A percentile compares a stretch with the other conserved stretches of the same genome.
Conservation (phyloP, 495 filamentous ascomycete species). For the Annulohypoxylon moriforme region DNA sequence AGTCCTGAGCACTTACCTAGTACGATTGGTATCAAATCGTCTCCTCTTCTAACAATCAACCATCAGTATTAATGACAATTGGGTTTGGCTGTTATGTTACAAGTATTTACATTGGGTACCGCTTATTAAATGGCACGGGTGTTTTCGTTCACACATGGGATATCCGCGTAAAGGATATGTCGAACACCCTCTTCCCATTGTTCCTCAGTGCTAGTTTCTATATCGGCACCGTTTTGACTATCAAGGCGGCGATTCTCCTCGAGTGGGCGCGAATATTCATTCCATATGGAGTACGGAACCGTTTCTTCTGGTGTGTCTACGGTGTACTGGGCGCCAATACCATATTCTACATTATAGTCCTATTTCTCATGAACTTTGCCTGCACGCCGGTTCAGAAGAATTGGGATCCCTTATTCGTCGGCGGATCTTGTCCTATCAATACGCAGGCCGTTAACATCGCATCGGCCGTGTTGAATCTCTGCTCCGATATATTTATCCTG, state of each 20-base stretch:
- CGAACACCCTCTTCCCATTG: constrained; percentile 28
- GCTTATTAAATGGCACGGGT: constrained; percentile 34
- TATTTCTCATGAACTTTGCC: constrained; percentile 59
- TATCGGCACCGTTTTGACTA: constrained; percentile 23
- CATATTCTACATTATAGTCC: constrained; percentile 54
- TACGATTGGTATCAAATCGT: not conserved
- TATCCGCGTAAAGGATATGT: constrained; percentile 32
- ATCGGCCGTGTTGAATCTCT: constrained; percentile 47
- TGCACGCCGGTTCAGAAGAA: constrained; percentile 52
- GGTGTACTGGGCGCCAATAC: constrained; percentile 54
- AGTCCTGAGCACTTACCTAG: not conserved
- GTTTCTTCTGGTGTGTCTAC: constrained; percentile 49
- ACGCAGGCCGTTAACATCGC: constrained; percentile 35
- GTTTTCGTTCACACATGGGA: constrained; percentile 51
- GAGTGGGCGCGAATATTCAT: constrained; percentile 52
- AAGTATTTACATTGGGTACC: constrained; percentile 33
- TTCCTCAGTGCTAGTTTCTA: constrained; percentile 44
- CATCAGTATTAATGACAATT: constrained; percentile 34
- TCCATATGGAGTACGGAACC: constrained; percentile 38
- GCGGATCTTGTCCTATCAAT: constrained; percentile 40
- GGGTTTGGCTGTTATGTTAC: constrained; percentile 37
- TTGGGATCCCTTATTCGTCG: constrained; percentile 30
- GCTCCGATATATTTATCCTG: constrained; percentile 52
- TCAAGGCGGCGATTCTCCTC: constrained; percentile 53
- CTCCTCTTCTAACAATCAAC: not conserved